phyloP scores from a whole-genome alignment of 805 yeast species.

The Kurtzmaniella cleridarum region DNA sequence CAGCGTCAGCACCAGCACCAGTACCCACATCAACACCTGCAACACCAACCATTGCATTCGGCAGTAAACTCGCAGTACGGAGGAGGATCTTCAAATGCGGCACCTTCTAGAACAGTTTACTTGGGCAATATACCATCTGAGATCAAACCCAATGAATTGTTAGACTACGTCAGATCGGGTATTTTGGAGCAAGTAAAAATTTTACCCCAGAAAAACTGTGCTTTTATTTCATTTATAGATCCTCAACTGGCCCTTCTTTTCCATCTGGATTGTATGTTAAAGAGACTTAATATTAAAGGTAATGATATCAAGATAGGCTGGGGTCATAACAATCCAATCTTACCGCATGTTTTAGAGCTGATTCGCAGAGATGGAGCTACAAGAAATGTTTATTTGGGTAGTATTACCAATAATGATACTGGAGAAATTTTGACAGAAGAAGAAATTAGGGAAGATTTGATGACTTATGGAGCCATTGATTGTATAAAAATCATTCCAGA shows the following conservation, averaged over 20 bases:
- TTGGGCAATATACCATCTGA: slow-evolving; percentile 85
- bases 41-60: slow-evolving; percentile 12
- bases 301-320: slow-evolving; percentile 86
- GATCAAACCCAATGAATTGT: slow-evolving; percentile 70
- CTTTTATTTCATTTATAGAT: slow-evolving; percentile 84
- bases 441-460: slow-evolving; percentile 60
- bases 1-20: slow-evolving; percentile 12
- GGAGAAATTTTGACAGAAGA: slow-evolving; percentile 51
- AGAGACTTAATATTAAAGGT: slow-evolving; percentile 72
- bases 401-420: slow-evolving; percentile 54
- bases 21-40: slow-evolving; percentile 16
- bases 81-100: slow-evolving; percentile 16
- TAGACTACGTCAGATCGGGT: slow-evolving; percentile 90
- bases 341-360: slow-evolving; percentile 67
- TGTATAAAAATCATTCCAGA: slow-evolving; percentile 73
- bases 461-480: slow-evolving; percentile 78
- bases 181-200: slow-evolving; percentile 75
- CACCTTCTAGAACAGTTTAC: slow-evolving; percentile 82
- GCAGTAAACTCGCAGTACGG: slow-evolving; percentile 7
- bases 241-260: slow-evolving; percentile 84
- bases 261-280: slow-evolving; percentile 88
- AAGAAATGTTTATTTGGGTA: slow-evolving; percentile 87
- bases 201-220: slow-evolving; percentile 82
- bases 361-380: slow-evolving; percentile 87
- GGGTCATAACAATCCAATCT: slow-evolving; percentile 78